Evolutionary conservation across 495 filamentous ascomycete species (phyloP), one percentile per base, ranked within the genome.

Genomic region (Geoglossum glabrum): DNA sequence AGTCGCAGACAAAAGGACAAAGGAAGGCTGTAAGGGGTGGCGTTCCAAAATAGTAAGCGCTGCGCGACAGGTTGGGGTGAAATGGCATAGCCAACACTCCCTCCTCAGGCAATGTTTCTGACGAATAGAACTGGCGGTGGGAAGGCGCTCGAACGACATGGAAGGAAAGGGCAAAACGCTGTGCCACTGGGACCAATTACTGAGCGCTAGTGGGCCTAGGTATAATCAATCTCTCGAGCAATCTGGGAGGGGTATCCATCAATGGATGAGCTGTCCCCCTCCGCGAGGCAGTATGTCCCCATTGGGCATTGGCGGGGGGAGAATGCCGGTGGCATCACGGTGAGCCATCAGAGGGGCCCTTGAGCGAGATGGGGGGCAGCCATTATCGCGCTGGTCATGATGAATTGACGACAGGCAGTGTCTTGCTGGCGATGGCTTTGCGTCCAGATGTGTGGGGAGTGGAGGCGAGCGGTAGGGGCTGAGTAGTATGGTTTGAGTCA

Each of bases 11-110:
- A 40, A 15, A 40, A 2, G 17, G 25, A 28, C 23, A 52, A 52
- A 30, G 49, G 17, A 52, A 30, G 49, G 49, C 49, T 52, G 49
- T 52, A 52, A 52, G 49, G 49, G 49, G 49, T 28, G 23, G 3
- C 19, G 49, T 52, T 52, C 49, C 25, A 52, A 52, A 52, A 52
- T 52, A 52, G 49, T 52, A 52, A 52, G 49, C 49, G 49, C 49
- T 52, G 49, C 49, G 49, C 49, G 17, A 30, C 49, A 52, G 49
- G 49, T 27, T 52, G 21, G 49, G 49, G 23, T 45, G 40, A 31
- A 52, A 52, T 52, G 28, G 28, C 23, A 52, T 52, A 13, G 49
- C 49, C 49, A 52, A 52, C 49, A 52, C 49, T 23, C 49, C 46
- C 46, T 27, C 17, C 49, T 21, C 28, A 27, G 49, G 49, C 49